These are phyloP conservation scores for Magnusiomyces suaveolens DNA, from an alignment of 1,139 yeast species.

Conservation along the genomic window DNA sequence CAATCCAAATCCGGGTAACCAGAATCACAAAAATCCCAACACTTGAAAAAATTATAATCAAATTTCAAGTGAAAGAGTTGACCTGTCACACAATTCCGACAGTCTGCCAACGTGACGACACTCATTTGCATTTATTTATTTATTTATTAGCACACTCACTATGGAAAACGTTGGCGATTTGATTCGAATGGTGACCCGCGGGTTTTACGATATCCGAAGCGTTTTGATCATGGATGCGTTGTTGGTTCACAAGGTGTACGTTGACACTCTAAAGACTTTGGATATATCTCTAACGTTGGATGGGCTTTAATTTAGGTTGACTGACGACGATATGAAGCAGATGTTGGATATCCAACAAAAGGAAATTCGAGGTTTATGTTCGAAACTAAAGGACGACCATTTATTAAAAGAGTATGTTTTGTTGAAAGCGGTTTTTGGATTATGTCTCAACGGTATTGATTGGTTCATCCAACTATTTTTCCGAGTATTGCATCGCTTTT, in stretches of 20 bases:
- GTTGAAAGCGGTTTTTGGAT: too few species aligned
- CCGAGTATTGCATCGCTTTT: too few species aligned
- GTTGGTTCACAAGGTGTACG: constrained; percentile 70
- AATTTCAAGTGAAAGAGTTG: too few species aligned
- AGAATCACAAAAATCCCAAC: too few species aligned
- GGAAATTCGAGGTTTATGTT: constrained; percentile 75
- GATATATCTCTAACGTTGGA: not conserved
- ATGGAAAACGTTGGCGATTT: constrained; percentile 35
- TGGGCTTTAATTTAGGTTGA: constrained; percentile 32
- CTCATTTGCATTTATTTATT: too few species aligned
- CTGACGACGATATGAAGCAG: constrained; percentile 85
- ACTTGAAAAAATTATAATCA: too few species aligned
- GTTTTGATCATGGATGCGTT: constrained; percentile 81
- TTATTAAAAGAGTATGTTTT: constrained; percentile 31
- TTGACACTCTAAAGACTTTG: not conserved
- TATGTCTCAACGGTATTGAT: too few species aligned
- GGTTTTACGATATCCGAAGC: constrained; percentile 79
- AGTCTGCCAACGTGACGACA: too few species aligned
- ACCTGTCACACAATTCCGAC: too few species aligned
- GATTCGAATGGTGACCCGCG: constrained; percentile 60
- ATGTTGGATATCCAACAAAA: constrained; percentile 77
- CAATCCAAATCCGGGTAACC: too few species aligned
- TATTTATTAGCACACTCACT: not conserved
- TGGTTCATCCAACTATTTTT: too few species aligned
- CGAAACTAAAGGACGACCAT: constrained; percentile 74